Percentiles rank a stretch among this genome's conserved stretches.
These are phyloP conservation scores for Candida adriatica DNA, from an alignment of 805 yeast species.

Conservation along the genomic window DNA sequence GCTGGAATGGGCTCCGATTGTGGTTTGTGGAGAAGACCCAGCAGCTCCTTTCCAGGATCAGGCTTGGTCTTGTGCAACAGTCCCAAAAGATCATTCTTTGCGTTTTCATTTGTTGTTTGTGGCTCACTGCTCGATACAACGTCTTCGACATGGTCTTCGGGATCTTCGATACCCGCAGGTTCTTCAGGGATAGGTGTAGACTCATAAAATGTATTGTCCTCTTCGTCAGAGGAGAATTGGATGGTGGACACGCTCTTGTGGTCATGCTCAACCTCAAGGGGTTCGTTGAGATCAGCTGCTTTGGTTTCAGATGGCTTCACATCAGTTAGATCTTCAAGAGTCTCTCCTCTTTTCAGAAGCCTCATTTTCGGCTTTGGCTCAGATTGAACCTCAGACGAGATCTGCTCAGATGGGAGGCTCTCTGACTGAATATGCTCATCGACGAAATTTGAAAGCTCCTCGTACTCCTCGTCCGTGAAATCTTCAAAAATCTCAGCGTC, in stretches of 20 bases:
- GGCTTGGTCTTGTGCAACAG: conserved; percentile 8
- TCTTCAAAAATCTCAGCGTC: conserved; percentile 22
- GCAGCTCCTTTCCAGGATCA: conserved; percentile 1
- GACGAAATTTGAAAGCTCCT: no score
- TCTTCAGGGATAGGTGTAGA: conserved; percentile 1
- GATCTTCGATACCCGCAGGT: conserved; percentile 1
- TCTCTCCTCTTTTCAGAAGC: conserved; percentile 32
- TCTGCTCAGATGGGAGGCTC: conserved; percentile 3
- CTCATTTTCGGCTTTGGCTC: conserved; percentile 29
- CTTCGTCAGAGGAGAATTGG: conserved; percentile 17
- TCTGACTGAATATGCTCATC: conserved; percentile 2
- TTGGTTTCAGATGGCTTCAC: conserved; percentile 1
- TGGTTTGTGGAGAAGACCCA: conserved; percentile 3
- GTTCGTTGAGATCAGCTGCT: not conserved
- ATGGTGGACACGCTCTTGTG: conserved; percentile 14
- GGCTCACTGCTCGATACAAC: not conserved
- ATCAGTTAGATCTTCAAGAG: conserved; percentile 20
- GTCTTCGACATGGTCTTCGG: no score
- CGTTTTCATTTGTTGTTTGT: not conserved
- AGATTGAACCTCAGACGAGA: no score
- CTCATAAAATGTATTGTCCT: not conserved
- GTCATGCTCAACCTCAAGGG: conserved; percentile 1
- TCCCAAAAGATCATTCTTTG: conserved; percentile 9
- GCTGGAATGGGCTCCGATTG: not conserved
- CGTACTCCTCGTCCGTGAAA: conserved; percentile 17